Evolutionary conservation across 495 filamentous ascomycete species (phyloP), one percentile per base, ranked within the genome.

Genomic region (Hypoxylon crocopeplum): DNA sequence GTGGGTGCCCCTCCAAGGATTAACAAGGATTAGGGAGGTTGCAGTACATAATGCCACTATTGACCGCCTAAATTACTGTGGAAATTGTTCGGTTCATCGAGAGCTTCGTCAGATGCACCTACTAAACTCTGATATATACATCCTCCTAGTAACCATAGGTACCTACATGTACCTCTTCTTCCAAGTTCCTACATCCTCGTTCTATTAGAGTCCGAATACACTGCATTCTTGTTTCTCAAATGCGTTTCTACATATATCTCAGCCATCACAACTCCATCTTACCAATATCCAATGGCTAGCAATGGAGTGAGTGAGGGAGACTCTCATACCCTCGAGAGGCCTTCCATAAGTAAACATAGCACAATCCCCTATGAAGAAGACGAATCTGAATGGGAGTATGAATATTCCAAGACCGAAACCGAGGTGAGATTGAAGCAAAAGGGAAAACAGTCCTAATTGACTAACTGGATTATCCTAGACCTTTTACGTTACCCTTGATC

Each of bases 361-460:
- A 27, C 12, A 1, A 19, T 48, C 27, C 54, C 48, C 2, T 4
- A 16, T 1, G 40, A 65, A 22, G 78, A 79, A 1, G 69, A 78
- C 40, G 73, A 77, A 19, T 74, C 79, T 12, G 82, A 82, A 41
- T 84, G 80, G 81, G 82, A 84, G 49, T 83, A 83, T 56, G 82
- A 84, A 40, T 84, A 84, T 57, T 84, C 82, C 0, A 64, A 72
- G 6, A 82, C 80, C 1, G 79, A 84, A 51, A 81, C 71, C n/a
- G 81, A 84, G 69, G 81, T 76, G 62, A 27, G 54, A 8, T 12
- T 34, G 3, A n/a, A 3, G 7, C 12, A 7, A n/a, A 34, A 12
- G 13, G 13, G 16, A 24, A 12, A 24, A 12, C 1, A 4, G 5
- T 10, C 6, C 19, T 1, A 25, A 1, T 19, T 30, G 13, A 29